A percentile compares a stretch with the other conserved stretches of the same genome.
Conservation (phyloP, 768 basidiomycete genomes). For the Botryobasidium botryosum region DNA sequence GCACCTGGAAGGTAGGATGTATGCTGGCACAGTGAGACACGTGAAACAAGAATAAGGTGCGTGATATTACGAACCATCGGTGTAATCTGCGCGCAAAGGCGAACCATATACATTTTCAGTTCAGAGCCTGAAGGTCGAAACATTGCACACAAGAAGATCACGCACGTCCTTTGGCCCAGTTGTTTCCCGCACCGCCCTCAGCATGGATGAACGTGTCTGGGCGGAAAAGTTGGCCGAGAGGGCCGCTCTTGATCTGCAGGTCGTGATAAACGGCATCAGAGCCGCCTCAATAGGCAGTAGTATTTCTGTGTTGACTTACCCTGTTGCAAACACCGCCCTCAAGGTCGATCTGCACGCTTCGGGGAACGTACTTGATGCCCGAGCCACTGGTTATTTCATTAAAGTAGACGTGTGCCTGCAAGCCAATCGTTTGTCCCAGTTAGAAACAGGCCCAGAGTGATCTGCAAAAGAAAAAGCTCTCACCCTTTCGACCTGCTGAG, state of each 20-base stretch:
- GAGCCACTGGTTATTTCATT: constrained; percentile 36
- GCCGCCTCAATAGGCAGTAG: neutral
- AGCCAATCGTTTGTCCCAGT: too few species aligned
- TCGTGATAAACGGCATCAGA: constrained; percentile 1
- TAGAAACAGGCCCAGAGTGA: too few species aligned
- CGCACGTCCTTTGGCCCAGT: constrained; percentile 91
- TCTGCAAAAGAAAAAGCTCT: constrained; percentile 17
- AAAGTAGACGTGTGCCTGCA: constrained; percentile 72
- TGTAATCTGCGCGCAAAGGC: too few species aligned
- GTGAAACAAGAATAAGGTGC: neutral
- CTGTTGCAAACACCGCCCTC: constrained; percentile 74
- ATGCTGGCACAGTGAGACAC: neutral
- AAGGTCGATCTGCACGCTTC: constrained; percentile 80
- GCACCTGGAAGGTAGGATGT: constrained; percentile 37
- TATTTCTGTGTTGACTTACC: constrained; percentile 26
- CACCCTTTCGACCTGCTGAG: constrained; percentile 57
- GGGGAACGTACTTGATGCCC: constrained; percentile 64
- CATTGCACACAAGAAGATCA: constrained; percentile 9
- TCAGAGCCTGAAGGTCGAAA: too few species aligned
- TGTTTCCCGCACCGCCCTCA: constrained; percentile 62
- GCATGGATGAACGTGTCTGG: constrained; percentile 73
- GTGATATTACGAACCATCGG: constrained; percentile 47
- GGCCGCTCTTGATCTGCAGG: constrained; percentile 44
- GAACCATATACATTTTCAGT: too few species aligned
- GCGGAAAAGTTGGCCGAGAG: constrained; percentile 58